phyloP scores from a whole-genome alignment of 2,329 filamentous ascomycete genomes.

The Fusarium sp. region DNA sequence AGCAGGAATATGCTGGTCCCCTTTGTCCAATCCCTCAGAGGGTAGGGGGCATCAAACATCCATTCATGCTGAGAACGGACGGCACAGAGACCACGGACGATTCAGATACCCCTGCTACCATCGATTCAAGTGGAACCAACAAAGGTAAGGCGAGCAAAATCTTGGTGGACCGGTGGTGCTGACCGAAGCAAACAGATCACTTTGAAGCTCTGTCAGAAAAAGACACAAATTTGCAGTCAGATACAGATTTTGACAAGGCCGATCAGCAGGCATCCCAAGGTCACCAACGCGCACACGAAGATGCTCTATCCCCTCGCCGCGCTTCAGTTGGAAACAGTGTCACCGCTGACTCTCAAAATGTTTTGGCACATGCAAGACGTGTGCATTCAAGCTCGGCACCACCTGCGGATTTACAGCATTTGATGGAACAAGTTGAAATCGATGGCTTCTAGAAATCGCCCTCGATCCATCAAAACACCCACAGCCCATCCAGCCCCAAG shows the following conservation, averaged over 20 bases:
- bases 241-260: background rate
- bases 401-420: background rate
- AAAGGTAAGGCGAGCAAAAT: constrained; percentile 1
- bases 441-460: constrained; percentile 18
- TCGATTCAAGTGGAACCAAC: background rate
- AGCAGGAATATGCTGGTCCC: constrained; percentile 33
- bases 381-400: constrained; percentile 14
- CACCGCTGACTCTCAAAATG: background rate
- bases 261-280: background rate
- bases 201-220: background rate
- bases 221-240: background rate
- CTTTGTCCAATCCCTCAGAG: constrained; percentile 49
- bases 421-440: background rate
- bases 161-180: background rate
- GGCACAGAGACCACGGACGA: constrained; percentile 8
- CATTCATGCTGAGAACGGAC: constrained; percentile 45
- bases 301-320: background rate
- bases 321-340: background rate
- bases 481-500: background rate
- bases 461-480: background rate
- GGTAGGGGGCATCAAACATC: constrained; percentile 37
- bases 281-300: background rate
- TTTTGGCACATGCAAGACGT: background rate
- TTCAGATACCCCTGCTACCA: background rate
- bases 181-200: background rate